Evolutionary conservation across 257 asterid genomes (phyloP).

Genomic region (Dorcoceras hygrometricum): DNA sequence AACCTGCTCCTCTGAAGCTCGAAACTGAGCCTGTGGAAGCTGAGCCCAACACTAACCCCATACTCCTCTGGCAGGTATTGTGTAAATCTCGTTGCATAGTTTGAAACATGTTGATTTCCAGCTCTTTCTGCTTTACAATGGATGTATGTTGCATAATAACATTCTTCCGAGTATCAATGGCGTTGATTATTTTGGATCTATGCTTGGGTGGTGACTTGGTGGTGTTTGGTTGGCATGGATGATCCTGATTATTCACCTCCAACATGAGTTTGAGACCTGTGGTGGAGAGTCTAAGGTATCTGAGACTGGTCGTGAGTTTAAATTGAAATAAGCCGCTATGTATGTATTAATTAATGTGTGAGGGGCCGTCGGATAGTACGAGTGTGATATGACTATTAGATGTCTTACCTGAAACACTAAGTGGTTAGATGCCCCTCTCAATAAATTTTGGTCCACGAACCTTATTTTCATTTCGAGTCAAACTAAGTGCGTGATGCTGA

Average conservation of each 20-base stretch:
- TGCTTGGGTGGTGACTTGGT: too few species aligned
- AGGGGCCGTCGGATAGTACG: not conserved
- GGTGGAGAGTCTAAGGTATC: too few species aligned
- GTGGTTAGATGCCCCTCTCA: not conserved
- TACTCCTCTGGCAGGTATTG: constrained; percentile 68
- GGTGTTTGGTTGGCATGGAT: too few species aligned
- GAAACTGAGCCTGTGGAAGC: constrained; percentile 49
- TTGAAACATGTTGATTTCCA: not conserved
- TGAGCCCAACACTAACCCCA: constrained; percentile 48
- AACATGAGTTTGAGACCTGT: too few species aligned
- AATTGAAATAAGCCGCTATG: not conserved
- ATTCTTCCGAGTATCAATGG: not conserved
- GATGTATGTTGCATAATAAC: not conserved
- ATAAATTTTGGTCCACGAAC: not conserved
- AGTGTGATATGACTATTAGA: not conserved
- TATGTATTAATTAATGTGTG: not conserved
- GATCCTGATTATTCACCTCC: not conserved
- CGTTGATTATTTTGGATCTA: not conserved
- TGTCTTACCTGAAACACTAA: not conserved
- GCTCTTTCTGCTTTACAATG: not conserved
- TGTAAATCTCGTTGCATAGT: not conserved
- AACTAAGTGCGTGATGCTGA: not conserved
- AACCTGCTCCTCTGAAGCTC: constrained; percentile 43
- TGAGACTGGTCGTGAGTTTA: too few species aligned
- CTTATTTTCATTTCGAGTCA: not conserved